Base-by-base conservation (phyloP, 257 asterid genomes). In the Solanum lycopersicoides region DNA sequence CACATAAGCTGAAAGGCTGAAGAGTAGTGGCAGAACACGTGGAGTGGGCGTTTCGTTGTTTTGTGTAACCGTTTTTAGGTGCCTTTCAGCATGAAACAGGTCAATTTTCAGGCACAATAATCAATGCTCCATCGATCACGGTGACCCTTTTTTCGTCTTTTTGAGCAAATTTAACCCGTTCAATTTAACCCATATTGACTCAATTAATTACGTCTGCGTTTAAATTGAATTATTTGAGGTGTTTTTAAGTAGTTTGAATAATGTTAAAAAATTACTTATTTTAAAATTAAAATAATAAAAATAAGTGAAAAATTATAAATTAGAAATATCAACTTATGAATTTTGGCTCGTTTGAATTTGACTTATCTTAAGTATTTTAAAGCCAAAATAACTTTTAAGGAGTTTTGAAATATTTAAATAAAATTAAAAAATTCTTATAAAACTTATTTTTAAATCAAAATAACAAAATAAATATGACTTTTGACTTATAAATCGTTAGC, bases 301-400 rank as follows among this genome's bases (percentile, higher is more conserved):
- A 37, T 37, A 6, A 5, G 39, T 37, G 5, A 37, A 37, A 37
- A 37, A 37, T 37, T 0, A 37, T 6, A 37, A 37, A 7, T 6
- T 37, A 37, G 0, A 37, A 37, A 5, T 37, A 0, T 6, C 0
- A 37, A 37, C 1, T 37, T 37, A 37, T 37, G 1, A 37, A 0
- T 37, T 37, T 37, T 37, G 7, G 0, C 0, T 1, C 0, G 1
- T 37, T 1, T 37, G 0, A 0, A 37, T 37, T 28, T 37, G 39
- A 37, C 6, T 37, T 37, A 37, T 6, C 6, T 35, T 37, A 5
- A 37, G 39, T 37, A 1, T 37, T 37, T 37, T 37, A 0, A 37
- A 37, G 6, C 0, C 6, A 0, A 37, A 37, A 5, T 35, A 5
- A 5, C 6, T 35, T 35, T 35, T 5, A 35, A 35, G 6, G 1